Percentiles rank a stretch among this genome's conserved stretches.
phyloP scores from a whole-genome alignment of 1,284 basidiomycete genomes.

The Amylostereum areolatum region DNA sequence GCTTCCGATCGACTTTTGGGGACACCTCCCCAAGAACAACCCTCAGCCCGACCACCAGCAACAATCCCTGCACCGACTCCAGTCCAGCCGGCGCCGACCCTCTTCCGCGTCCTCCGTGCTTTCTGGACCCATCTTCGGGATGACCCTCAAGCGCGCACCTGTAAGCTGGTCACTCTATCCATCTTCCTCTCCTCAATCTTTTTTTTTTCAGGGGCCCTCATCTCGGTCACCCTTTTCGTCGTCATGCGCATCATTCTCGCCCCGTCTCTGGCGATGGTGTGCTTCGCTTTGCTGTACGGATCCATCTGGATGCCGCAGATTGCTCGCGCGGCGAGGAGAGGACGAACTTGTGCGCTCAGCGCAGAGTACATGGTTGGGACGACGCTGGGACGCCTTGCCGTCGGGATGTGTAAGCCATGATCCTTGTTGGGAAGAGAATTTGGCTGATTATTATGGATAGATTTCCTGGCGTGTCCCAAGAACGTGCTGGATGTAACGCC shows the following conservation, averaged over 20 bases:
- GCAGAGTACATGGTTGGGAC: constrained; percentile 76
- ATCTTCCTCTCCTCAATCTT: constrained; percentile 39
- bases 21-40: background rate
- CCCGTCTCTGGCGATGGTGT: constrained; percentile 63
- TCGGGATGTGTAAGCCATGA: constrained; percentile 64
- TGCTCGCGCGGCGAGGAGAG: constrained; percentile 65
- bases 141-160: constrained; percentile 66
- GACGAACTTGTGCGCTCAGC: constrained; percentile 63
- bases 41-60: no score
- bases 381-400: constrained; percentile 62
- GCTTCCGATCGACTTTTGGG: background rate
- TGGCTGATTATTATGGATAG: constrained; percentile 30
- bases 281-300: constrained; percentile 69
- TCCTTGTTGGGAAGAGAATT: background rate
- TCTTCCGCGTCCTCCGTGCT: constrained; percentile 43
- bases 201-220: constrained; percentile 48
- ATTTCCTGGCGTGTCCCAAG: constrained; percentile 76
- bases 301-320: constrained; percentile 84
- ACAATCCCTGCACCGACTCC: constrained; percentile 16
- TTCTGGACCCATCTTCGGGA: constrained; percentile 53
- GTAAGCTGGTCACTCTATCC: constrained; percentile 58
- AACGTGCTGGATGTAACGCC: constrained; percentile 81
- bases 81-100: constrained; percentile 32
- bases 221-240: constrained; percentile 63
- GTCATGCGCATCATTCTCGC: constrained; percentile 71